These are phyloP conservation scores for Lentinula sp. DNA, from an alignment of 768 basidiomycete genomes.

Conservation along the genomic window DNA sequence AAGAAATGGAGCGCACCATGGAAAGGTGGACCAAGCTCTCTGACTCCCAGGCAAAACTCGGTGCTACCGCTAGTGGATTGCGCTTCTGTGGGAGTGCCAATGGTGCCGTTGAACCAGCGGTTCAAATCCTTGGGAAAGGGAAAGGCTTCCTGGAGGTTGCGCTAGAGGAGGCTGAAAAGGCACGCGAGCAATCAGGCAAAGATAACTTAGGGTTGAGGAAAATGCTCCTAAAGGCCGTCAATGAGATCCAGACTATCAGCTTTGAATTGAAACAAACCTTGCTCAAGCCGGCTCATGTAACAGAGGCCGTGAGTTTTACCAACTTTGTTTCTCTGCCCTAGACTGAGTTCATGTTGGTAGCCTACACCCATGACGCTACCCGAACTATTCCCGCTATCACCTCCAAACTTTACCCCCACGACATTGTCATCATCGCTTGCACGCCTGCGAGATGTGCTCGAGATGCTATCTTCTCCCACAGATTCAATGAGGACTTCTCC, in stretches of 20 bases:
- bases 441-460: conserved; percentile 31
- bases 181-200: conserved; percentile 51
- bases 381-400: conserved; percentile 49
- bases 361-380: conserved; percentile 29
- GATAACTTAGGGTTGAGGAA: conserved; percentile 61
- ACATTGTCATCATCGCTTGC: conserved; percentile 39
- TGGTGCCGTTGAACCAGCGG: conserved; percentile 23
- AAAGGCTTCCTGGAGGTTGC: conserved; percentile 57
- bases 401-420: conserved; percentile 41
- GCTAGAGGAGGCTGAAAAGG: conserved; percentile 67
- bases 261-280: conserved; percentile 31
- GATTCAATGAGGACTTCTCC: conserved; percentile 12
- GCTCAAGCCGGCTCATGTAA: conserved; percentile 27
- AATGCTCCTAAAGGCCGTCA: conserved; percentile 55
- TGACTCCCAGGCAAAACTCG: conserved; percentile 61
- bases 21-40: conserved; percentile 72
- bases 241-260: conserved; percentile 54
- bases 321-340: not conserved
- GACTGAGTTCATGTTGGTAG: conserved; percentile 8
- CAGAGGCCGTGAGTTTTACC: conserved; percentile 39
- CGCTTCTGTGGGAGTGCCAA: conserved; percentile 31
- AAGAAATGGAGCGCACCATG: conserved; percentile 66
- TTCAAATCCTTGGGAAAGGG: conserved; percentile 43
- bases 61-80: conserved; percentile 42
- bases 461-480: conserved; percentile 20